These are phyloP conservation scores for Scenedesmus sp. DNA, from an alignment of 163 green algal species.

Conservation along the genomic window DNA sequence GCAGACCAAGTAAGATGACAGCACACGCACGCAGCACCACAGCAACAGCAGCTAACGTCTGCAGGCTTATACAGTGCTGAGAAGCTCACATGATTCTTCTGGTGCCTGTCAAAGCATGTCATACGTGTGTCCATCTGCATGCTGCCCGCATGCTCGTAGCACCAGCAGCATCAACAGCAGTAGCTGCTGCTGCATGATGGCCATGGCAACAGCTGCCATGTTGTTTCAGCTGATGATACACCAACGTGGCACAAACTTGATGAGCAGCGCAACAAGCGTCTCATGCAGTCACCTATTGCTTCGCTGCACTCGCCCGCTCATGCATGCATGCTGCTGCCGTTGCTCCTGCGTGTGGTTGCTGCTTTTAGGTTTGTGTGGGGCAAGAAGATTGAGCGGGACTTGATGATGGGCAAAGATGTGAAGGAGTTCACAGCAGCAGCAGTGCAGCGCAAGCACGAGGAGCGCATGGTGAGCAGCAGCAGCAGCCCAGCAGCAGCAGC, in stretches of 20 bases:
- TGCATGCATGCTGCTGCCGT: not conserved
- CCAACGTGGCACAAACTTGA: too few relatives aligned
- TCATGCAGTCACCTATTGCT: not conserved
- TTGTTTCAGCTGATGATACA: too few relatives aligned
- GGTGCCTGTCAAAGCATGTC: too few relatives aligned
- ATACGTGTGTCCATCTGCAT: too few relatives aligned
- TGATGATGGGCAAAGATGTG: conserved; percentile 78
- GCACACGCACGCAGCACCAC: not conserved
- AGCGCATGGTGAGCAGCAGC: conserved; percentile 71
- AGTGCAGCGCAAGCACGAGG: conserved; percentile 69
- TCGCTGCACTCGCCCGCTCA: not conserved
- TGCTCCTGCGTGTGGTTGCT: not conserved
- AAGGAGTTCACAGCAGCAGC: conserved; percentile 80
- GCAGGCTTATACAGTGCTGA: not conserved
- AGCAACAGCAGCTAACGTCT: too few relatives aligned
- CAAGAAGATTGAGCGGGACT: conserved; percentile 96
- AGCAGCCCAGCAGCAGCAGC: not conserved
- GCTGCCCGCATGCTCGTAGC: too few relatives aligned
- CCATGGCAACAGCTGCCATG: too few relatives aligned
- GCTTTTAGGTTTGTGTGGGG: conserved; percentile 89
- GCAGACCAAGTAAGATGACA: not conserved
- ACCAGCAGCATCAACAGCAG: too few relatives aligned
- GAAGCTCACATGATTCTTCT: not conserved
- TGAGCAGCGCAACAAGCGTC: too few relatives aligned
- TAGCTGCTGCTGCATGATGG: too few relatives aligned